Evolutionary conservation across 2,329 filamentous ascomycete genomes (phyloP), one percentile per base, ranked within the genome.

Genomic region (Paecilomyces sp.): DNA sequence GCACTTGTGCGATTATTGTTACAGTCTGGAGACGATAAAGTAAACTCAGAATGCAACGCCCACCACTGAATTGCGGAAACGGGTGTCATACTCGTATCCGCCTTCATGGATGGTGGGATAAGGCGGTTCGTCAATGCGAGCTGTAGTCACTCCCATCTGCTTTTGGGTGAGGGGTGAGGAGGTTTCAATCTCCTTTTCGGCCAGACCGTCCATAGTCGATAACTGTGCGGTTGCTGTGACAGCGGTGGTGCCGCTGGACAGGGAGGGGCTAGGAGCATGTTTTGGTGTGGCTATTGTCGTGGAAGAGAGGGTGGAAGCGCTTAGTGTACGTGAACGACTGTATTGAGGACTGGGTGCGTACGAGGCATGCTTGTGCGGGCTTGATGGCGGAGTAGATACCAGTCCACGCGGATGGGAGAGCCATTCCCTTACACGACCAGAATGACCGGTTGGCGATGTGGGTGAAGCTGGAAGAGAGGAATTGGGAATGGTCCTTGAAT

Each of bases 241-340:
- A 8, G 62, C 60, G 15, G 64, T 66, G 25, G 65, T 62, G 30
- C 60, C 64, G 58, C 72, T 73, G 13, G 72, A 70, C 18, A 74
- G 59, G 1, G 72, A 74, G 8, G 64, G 61, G 28, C 68, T 73
- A 13, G 61, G 56, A 15, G 56, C 60, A 31, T 60, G 58, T 1
- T 61, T 64, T 2, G 64, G 68, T 30, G 66, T 63, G 55, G 66
- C 68, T 13, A 63, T 67, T n/a, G 66, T 64, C 15, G 66, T 66
- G 1, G 72, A 74, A 24, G 65, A 65, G 50, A 73, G 52, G 2
- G 74, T 76, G 6, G 73, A 73, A 15, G 70, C 71, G 57, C 74
- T 76, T 15, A 74, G 55, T 1, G 71, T 75, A 28, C 72, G 74
- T 24, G 65, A 61, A 56, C 66, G 68, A 56, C 34, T 60, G 28